Percentiles rank a stretch among this genome's conserved stretches.
Conservation (phyloP, 176 grass and related monocot genomes). For the Echinochloa phyllopogon region DNA sequence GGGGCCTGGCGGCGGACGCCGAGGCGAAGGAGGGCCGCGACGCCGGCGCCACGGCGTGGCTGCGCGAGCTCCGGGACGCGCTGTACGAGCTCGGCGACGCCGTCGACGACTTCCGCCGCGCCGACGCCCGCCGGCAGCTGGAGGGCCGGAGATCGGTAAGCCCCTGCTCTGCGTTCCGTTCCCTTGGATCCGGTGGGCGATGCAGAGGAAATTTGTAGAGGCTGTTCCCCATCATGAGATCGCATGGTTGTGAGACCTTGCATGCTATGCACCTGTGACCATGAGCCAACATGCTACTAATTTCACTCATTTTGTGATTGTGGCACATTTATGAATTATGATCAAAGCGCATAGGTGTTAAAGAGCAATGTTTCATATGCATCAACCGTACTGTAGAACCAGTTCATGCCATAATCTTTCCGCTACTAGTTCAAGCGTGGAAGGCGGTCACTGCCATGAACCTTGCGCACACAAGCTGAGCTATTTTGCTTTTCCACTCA, state of each 20-base stretch:
- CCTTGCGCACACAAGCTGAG: background rate
- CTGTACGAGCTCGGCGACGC: slow-evolving; percentile 29
- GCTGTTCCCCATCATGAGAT: background rate
- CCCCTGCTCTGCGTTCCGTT: background rate
- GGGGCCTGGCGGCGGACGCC: slow-evolving; percentile 20
- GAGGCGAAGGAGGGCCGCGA: slow-evolving; percentile 36
- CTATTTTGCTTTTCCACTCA: background rate
- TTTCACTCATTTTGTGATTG: background rate
- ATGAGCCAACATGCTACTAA: background rate
- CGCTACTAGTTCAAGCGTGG: background rate
- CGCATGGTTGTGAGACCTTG: background rate
- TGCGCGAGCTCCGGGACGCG: slow-evolving; percentile 30
- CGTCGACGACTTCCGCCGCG: slow-evolving; percentile 19
- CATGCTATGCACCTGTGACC: background rate
- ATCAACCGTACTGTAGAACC: background rate
- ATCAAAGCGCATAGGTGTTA: background rate
- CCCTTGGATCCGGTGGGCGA: background rate
- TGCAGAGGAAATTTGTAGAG: background rate
- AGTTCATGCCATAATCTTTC: background rate
- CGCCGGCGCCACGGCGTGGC: slow-evolving; percentile 34
- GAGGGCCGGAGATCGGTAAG: slow-evolving; percentile 37
- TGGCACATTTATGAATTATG: background rate
- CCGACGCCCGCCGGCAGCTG: background rate
- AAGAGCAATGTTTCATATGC: background rate
- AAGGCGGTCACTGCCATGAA: background rate